phyloP scores from a whole-genome alignment of 306 rosid species.

The Glycine tomentella region DNA sequence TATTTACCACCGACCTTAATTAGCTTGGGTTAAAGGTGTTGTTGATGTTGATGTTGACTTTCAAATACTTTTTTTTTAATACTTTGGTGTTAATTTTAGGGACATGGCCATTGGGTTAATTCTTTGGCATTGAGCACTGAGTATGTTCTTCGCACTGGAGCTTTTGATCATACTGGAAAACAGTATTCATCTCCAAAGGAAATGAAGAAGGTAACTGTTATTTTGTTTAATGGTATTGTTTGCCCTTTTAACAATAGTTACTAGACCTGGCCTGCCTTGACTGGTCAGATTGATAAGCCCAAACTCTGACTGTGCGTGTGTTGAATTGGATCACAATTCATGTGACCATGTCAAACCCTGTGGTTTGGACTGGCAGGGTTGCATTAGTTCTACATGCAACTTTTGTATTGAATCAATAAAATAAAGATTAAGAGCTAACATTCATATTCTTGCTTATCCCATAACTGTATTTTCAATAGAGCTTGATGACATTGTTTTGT shows the following conservation, averaged over 20 bases:
- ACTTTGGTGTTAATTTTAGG: slow-evolving; percentile 62
- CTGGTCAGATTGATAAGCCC: neutral
- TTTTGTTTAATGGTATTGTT: slow-evolving; percentile 17
- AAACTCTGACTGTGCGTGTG: too few relatives aligned
- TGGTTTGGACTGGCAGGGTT: too few relatives aligned
- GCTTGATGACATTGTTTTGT: neutral
- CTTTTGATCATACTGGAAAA: slow-evolving; percentile 94
- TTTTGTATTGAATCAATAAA: neutral
- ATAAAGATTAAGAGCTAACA: neutral
- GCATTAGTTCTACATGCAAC: too few relatives aligned
- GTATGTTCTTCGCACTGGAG: slow-evolving; percentile 94
- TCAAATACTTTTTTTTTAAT: slow-evolving; percentile 14
- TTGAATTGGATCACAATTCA: too few relatives aligned
- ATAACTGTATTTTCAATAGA: neutral
- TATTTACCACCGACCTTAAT: too few relatives aligned
- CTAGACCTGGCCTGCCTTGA: neutral
- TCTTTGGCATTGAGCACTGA: slow-evolving; percentile 96
- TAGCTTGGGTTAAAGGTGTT: too few relatives aligned
- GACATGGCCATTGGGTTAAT: slow-evolving; percentile 98
- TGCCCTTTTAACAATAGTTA: slow-evolving; percentile 14
- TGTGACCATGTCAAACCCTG: too few relatives aligned
- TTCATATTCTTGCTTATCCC: slow-evolving; percentile 1
- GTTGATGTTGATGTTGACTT: neutral
- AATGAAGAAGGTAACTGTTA: slow-evolving; percentile 75
- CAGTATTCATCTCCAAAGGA: slow-evolving; percentile 79